These are phyloP conservation scores for Lepraria neglecta DNA, from an alignment of 495 filamentous ascomycete genomes.

Conservation along the genomic window DNA sequence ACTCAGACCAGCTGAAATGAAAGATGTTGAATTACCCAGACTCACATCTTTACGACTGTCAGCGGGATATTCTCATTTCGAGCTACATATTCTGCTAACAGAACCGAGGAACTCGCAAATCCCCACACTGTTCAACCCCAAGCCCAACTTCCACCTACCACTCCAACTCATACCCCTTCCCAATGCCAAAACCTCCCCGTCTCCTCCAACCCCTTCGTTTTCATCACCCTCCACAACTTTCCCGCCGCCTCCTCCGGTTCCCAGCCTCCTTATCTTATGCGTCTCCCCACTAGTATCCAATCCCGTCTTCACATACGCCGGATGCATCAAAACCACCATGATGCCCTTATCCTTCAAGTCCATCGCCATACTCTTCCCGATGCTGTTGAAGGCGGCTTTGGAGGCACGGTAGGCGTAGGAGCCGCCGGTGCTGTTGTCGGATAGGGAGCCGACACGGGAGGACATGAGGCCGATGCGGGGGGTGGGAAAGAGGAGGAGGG, in stretches of 20 bases:
- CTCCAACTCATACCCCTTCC: conserved; percentile 34
- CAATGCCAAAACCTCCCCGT: conserved; percentile 36
- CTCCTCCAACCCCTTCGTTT: conserved; percentile 31
- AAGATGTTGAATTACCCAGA: too few relatives aligned
- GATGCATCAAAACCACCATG: conserved; percentile 36
- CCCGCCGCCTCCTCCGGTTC: conserved; percentile 36
- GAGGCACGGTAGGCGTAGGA: conserved; percentile 57
- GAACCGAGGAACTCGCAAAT: not conserved
- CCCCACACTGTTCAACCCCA: too few relatives aligned
- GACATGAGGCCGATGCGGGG: conserved; percentile 33
- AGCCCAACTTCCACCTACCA: conserved; percentile 26
- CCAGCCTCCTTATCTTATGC: conserved; percentile 27
- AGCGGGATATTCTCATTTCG: too few relatives aligned
- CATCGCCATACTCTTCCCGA: conserved; percentile 36
- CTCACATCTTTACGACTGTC: too few relatives aligned
- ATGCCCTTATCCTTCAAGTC: conserved; percentile 35
- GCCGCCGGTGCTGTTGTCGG: conserved; percentile 48
- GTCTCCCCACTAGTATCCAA: conserved; percentile 17
- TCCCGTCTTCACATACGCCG: conserved; percentile 33
- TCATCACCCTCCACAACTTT: conserved; percentile 35
- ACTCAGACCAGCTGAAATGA: too few relatives aligned
- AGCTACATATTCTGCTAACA: not conserved
- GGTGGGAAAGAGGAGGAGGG: conserved; percentile 24
- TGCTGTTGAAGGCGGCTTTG: conserved; percentile 46
- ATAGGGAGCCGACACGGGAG: conserved; percentile 37